Base-by-base conservation (phyloP, 352 stramenopile genomes). In the Phytophthora cactorum region DNA sequence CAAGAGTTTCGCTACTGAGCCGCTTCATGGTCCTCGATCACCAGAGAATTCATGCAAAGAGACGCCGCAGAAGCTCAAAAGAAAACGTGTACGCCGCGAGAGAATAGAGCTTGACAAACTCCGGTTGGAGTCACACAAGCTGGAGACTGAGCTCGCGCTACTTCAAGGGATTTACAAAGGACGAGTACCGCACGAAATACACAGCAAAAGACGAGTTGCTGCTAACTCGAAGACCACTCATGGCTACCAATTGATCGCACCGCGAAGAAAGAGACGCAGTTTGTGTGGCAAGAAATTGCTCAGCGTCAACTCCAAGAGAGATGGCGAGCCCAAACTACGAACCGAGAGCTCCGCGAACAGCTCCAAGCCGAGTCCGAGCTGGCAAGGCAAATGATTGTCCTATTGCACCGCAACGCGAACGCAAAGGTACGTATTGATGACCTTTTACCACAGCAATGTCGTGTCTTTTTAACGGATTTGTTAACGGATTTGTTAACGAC, bases 31-130 rank as follows among this genome's bases (percentile, higher is more conserved):
- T 11, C 36, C 36, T 8, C 36, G n/a, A 43, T 43, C 36, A 5
- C 2, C 12, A n/a, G 36, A 39, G 9, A 9, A 39, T 39, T n/a
- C 36, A 22, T 22, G 22, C 22, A 15, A 43, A 43, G 5, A 43
- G 1, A 43, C 5, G 5, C 36, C 36, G 12, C 36, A 43, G 9
- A 55, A 60, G 3, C 54, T 38, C 11, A 71, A 51, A 50, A 44
- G 47, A 10, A 70, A 70, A 39, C 63, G 50, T 10, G 43, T 66
- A 27, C 63, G 56, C 3, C 50, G 49, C n/a, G 55, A 71, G 38
- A 63, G 64, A 28, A 34, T 75, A 1, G 63, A 82, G 54, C 52
- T 82, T 4, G 49, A 77, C 14, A 60, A 67, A 32, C 53, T 82
- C 17, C 59, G 74, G 2, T 28, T 60, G 5, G 63, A 74, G 14